Base-by-base conservation (phyloP, 2,329 filamentous ascomycete genomes). In the Corniculantispora saksenae region DNA sequence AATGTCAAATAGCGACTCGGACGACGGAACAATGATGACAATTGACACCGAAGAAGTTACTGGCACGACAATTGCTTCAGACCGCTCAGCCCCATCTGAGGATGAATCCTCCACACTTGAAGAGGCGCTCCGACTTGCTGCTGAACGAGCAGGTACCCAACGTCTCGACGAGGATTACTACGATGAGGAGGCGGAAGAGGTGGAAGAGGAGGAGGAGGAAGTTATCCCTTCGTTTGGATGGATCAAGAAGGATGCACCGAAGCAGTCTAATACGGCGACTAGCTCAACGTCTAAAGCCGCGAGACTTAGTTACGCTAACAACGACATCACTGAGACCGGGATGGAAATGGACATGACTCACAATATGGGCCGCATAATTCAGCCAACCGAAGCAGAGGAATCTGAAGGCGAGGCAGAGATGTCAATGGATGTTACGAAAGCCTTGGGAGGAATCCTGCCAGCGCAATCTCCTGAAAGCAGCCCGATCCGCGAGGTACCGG, bases 391-490 rank as follows among this genome's bases (percentile, higher is more conserved):
- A 6, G 82, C 84, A 15, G 81, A 81, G 15, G 74, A 77, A 19
- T 47, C 53, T 13, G 70, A 74, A 3, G 80, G 84, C 27, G 84
- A 85, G 23, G 85, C 87, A 68, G 92, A 94, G 47, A 89, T 96
- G 83, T 95, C 92, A 25, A 97, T 98, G 94, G 94, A 98, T 71
- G 92, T 97, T 9, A 97, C 94, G 2, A 88, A 87, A 63, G 92
- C 88, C 10, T 82, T 97, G 61, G 94, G 94, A 10, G 86, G 89
- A 3, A 97, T 98, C 62, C 77, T 97, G 23, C 79, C 83, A 6
- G 82, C 79, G 15, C 57, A 55, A 21, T 65, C 63, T n/a, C 57
- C 57, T 7, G 48, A 65, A 50, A 65, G 57, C 17, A 60, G 57
- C 10, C 50, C 63, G 19, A 21, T 61, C 19, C 51, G 50, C 27